These are phyloP conservation scores for Chytriomyces hyalinus DNA, from an alignment of 192 early-diverging fungal species.

Conservation along the genomic window DNA sequence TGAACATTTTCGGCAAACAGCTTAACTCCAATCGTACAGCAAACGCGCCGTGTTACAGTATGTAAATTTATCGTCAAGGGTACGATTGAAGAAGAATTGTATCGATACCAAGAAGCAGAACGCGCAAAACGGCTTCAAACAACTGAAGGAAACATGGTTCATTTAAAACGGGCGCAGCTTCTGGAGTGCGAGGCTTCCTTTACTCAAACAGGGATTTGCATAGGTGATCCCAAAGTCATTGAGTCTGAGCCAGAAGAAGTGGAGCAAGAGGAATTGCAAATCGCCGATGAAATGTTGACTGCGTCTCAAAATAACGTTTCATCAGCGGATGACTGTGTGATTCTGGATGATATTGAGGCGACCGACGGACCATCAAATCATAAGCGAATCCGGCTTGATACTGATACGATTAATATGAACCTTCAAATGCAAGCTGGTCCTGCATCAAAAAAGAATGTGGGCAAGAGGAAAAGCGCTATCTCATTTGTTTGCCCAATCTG, in stretches of 20 bases:
- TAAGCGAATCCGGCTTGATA: neutral
- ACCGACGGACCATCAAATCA: neutral
- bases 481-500: slow-evolving; percentile 22
- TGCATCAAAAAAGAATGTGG: neutral
- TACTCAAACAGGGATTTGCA: neutral
- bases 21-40: slow-evolving; percentile 4
- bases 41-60: slow-evolving; percentile 16
- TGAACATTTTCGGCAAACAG: neutral
- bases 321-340: neutral
- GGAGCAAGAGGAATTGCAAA: neutral
- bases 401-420: neutral
- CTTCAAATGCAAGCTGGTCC: neutral
- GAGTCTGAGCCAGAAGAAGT: neutral
- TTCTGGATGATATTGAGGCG: neutral
- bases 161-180: slow-evolving; percentile 15
- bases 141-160: slow-evolving; percentile 22
- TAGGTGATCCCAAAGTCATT: neutral
- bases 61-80: slow-evolving; percentile 24
- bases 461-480: neutral
- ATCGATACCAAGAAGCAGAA: slow-evolving; percentile 28
- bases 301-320: neutral
- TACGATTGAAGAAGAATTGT: slow-evolving; percentile 33
- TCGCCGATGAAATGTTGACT: neutral
- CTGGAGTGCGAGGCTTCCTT: slow-evolving; percentile 5
- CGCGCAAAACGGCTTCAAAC: neutral